Conservation (phyloP, 441 rosid species). For the Isatis lusitanica region DNA sequence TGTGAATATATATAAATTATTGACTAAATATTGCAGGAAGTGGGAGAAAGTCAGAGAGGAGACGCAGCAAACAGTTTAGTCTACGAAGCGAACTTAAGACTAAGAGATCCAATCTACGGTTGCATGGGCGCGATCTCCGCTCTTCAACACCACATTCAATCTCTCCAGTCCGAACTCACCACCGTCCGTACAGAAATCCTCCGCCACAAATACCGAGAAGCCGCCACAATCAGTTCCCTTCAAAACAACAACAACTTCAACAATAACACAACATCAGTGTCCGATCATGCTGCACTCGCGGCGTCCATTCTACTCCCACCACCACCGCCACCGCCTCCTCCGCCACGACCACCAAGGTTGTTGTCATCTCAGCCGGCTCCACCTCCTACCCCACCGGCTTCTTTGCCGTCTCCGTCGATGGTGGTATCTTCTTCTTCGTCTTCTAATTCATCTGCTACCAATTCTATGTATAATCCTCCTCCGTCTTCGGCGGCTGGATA, state of each 20-base stretch:
- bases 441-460: conserved; percentile 38
- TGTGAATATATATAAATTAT: not conserved
- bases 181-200: conserved; percentile 65
- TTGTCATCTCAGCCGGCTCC: conserved; percentile 39
- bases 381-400: conserved; percentile 40
- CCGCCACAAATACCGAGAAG: conserved; percentile 55
- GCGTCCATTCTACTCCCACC: conserved; percentile 38
- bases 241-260: conserved; percentile 31
- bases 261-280: conserved; percentile 20
- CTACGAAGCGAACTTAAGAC: conserved; percentile 77
- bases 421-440: conserved; percentile 39
- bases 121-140: conserved; percentile 79
- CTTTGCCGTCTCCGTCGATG: conserved; percentile 47
- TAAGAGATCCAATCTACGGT: conserved; percentile 76
- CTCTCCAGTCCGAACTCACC: conserved; percentile 57
- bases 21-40: conserved; percentile 45
- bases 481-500: conserved; percentile 42
- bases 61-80: conserved; percentile 79
- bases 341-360: conserved; percentile 31
- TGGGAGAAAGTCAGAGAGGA: conserved; percentile 65
- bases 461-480: conserved; percentile 45
- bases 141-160: conserved; percentile 69
- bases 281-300: conserved; percentile 31
- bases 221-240: conserved; percentile 41
- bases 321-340: conserved; percentile 31